Conservation (phyloP, 179 eudicot genomes). For the Nepenthes alata region DNA sequence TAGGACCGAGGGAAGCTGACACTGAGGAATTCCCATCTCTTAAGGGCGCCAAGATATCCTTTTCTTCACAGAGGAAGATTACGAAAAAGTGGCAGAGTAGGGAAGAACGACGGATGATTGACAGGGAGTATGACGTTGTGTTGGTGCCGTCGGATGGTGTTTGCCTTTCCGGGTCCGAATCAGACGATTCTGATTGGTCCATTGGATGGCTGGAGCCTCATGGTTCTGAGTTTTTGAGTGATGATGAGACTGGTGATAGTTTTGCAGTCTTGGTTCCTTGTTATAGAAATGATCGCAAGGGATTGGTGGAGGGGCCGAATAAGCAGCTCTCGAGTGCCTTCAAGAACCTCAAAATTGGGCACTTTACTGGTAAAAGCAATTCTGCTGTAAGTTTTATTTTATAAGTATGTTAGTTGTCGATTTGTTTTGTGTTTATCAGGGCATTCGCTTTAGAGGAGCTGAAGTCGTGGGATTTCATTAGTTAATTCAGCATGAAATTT, state of each 20-base stretch:
- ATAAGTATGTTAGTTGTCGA: too few species aligned
- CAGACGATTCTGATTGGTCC: slow-evolving; percentile 93
- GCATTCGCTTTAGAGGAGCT: too few species aligned
- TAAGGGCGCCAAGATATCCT: slow-evolving; percentile 22
- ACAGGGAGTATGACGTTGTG: slow-evolving; percentile 70
- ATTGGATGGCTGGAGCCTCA: slow-evolving; percentile 86
- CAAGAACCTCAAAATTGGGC: slow-evolving; percentile 33
- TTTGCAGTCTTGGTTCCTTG: slow-evolving; percentile 87
- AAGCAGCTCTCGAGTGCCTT: slow-evolving; percentile 34
- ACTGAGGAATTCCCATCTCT: slow-evolving; percentile 38
- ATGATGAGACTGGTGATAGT: slow-evolving; percentile 61
- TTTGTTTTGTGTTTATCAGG: too few species aligned
- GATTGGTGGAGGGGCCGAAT: slow-evolving; percentile 21
- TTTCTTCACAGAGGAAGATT: slow-evolving; percentile 35
- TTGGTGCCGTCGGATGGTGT: slow-evolving; percentile 78
- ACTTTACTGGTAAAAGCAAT: slow-evolving; percentile 36
- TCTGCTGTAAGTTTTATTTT: neutral
- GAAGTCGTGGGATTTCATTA: too few species aligned
- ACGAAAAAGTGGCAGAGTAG: slow-evolving; percentile 54
- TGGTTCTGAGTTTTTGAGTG: slow-evolving; percentile 65
- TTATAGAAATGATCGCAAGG: slow-evolving; percentile 36
- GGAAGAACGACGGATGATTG: slow-evolving; percentile 50
- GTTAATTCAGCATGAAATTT: too few species aligned
- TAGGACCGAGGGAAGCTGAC: slow-evolving; percentile 41
- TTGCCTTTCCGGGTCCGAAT: slow-evolving; percentile 64